Evolutionary conservation across 495 filamentous ascomycete species (phyloP).

Genomic region (Xylaria acuta): DNA sequence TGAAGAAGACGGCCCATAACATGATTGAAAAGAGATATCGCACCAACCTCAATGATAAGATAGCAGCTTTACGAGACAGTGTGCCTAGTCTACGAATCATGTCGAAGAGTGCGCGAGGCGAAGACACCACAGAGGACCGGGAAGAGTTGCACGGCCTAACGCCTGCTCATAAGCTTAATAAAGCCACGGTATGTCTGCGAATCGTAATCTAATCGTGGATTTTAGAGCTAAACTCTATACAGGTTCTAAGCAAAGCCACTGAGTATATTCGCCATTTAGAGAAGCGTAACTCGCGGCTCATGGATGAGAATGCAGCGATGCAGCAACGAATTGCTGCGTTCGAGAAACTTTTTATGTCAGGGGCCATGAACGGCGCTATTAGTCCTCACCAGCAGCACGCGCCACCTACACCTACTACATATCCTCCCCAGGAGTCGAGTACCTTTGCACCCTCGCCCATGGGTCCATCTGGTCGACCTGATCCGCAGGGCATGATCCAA

Average conservation of each 20-base stretch:
- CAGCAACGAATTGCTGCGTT: constrained; percentile 72
- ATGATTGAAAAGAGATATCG: constrained; percentile 98
- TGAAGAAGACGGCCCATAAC: constrained; percentile 96
- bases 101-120: constrained; percentile 69
- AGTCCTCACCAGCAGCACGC: constrained; percentile 47
- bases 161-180: constrained; percentile 90
- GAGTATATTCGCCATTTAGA: constrained; percentile 96
- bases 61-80: constrained; percentile 85
- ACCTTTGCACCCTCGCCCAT: constrained; percentile 43
- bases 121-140: constrained; percentile 71
- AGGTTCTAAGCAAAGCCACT: constrained; percentile 87
- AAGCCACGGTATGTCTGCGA: constrained; percentile 72
- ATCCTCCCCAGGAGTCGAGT: constrained; percentile 49
- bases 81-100: constrained; percentile 85
- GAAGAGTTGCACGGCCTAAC: constrained; percentile 81
- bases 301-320: constrained; percentile 79
- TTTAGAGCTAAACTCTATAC: constrained; percentile 26
- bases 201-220: background rate
- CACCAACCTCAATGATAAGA: constrained; percentile 96
- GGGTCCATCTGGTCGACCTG: constrained; percentile 38
- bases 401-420: constrained; percentile 55
- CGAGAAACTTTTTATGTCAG: constrained; percentile 70
- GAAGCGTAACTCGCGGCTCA: constrained; percentile 79
- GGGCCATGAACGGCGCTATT: constrained; percentile 61
- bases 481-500: constrained; percentile 73